phyloP scores from a whole-genome alignment of 176 grass and related monocot genomes.

The Tuctoria greenei region DNA sequence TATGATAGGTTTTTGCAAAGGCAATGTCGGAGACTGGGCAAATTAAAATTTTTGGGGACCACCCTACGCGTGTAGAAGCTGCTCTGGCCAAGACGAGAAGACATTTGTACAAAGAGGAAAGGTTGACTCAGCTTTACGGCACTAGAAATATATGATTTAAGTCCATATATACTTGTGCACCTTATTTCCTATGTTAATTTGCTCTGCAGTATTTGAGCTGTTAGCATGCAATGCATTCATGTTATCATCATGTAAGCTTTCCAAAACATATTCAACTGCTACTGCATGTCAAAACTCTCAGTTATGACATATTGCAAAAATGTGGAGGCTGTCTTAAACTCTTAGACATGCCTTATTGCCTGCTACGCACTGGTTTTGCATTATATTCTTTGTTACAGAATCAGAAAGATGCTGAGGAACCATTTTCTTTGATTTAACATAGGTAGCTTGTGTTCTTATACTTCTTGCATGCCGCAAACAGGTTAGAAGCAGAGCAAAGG shows the following conservation, averaged over 20 bases:
- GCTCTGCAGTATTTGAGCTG: background rate
- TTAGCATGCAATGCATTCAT: background rate
- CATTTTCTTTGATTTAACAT: conserved; percentile 12
- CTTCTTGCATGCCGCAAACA: conserved; percentile 51
- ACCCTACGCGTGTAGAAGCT: conserved; percentile 80
- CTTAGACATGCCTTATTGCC: conserved; percentile 9
- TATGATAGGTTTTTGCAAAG: conserved; percentile 92
- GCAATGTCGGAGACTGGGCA: conserved; percentile 91
- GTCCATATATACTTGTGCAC: background rate
- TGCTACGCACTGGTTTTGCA: background rate
- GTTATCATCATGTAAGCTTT: conserved; percentile 14
- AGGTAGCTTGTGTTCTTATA: conserved; percentile 1
- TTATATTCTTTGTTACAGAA: conserved; percentile 12
- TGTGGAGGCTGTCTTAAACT: background rate
- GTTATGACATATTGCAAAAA: conserved; percentile 6
- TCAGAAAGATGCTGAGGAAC: background rate
- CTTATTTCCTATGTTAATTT: conserved; percentile 11
- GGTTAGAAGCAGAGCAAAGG: conserved; percentile 67
- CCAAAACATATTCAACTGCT: conserved; percentile 1
- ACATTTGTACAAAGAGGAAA: conserved; percentile 87
- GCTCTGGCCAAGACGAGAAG: conserved; percentile 93
- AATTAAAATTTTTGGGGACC: conserved; percentile 88
- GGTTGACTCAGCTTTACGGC: conserved; percentile 44
- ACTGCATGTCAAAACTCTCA: background rate
- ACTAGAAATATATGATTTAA: conserved; percentile 1